Evolutionary conservation across 306 rosid species (phyloP).

Genomic region (Ammopiptanthus mongolicus): DNA sequence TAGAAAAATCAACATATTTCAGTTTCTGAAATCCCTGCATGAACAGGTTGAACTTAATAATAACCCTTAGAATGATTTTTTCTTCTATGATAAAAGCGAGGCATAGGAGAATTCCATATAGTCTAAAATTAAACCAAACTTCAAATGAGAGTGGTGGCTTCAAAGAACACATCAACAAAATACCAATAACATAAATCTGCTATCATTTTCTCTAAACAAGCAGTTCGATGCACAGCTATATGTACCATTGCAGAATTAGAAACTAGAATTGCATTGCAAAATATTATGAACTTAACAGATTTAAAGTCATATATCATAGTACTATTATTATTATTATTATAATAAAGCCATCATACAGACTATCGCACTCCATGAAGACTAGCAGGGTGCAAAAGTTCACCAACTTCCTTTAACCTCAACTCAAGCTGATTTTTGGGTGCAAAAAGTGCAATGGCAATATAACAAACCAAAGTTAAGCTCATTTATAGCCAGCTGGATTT

Average conservation of each 20-base stretch:
- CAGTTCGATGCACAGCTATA: neutral
- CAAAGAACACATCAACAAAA: neutral
- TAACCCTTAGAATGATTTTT: neutral
- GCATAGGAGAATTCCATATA: neutral
- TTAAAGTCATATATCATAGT: neutral
- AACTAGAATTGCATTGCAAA: neutral
- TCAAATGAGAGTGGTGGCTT: neutral
- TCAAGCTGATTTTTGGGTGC: slow-evolving; percentile 1
- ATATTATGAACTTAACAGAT: neutral
- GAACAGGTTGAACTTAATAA: neutral
- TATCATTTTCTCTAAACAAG: neutral
- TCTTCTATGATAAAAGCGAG: neutral
- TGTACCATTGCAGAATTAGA: neutral
- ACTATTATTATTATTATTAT: neutral
- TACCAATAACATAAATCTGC: neutral
- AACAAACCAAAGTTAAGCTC: neutral
- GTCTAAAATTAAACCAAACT: neutral
- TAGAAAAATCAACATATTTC: slow-evolving; percentile 69
- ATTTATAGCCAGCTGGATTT: neutral
- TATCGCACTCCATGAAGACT: neutral
- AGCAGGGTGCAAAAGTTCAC: neutral
- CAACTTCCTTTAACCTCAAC: neutral
- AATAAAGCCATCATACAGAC: neutral
- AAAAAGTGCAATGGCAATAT: neutral
- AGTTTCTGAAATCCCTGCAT: slow-evolving; percentile 68